Evolutionary conservation across 2,329 filamentous ascomycete species (phyloP), one percentile per base, ranked within the genome.

Genomic region (Ophiognomonia clavigignenti-juglandacearum): DNA sequence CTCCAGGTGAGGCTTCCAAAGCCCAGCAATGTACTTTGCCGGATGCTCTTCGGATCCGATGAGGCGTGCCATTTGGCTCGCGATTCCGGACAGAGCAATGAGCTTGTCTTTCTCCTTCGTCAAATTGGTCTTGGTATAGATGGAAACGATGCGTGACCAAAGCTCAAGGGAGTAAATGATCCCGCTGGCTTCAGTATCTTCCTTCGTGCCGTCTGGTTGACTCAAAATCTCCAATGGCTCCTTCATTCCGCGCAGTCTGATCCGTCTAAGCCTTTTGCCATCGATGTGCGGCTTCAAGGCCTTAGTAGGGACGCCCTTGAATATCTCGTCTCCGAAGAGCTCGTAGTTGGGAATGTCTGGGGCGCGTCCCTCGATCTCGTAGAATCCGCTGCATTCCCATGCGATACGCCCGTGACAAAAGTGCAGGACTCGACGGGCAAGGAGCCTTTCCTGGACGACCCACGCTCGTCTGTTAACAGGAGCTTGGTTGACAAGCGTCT

Each of bases 371-470:
- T 47, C 47, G 7, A 37, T 37, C 2, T 35, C 48, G 5, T 43
- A 32, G 26, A 42, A 34, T n/a, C 43, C 44, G 11, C 23, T 13
- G 26, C 57, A 59, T 32, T 59, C 56, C 46, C 53, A 59, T 3
- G 47, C 50, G 13, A 55, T 31, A 27, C 57, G 52, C n/a, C 48
- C 39, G 16, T 31, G 37, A 14, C 51, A 48, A 13, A 54, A 59
- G 37, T 59, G 56, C 16, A 59, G 32, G 8, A 58, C 39, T 1
- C 57, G 32, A 6, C 53, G 52, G 3, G 57, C 45, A 4, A 59
- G 45, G 14, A 57, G 37, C 4, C 57, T 43, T 24, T 59, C 57
- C 43, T 59, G 57, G 22, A 55, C 45, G 3, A 58, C 57, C 57
- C 57, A 59, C 5, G 44, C 54, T 4, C 57, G 45, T 2, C 39